Base-by-base conservation (phyloP, 1,139 yeast genomes). In the Suhomyces choctaworum region DNA sequence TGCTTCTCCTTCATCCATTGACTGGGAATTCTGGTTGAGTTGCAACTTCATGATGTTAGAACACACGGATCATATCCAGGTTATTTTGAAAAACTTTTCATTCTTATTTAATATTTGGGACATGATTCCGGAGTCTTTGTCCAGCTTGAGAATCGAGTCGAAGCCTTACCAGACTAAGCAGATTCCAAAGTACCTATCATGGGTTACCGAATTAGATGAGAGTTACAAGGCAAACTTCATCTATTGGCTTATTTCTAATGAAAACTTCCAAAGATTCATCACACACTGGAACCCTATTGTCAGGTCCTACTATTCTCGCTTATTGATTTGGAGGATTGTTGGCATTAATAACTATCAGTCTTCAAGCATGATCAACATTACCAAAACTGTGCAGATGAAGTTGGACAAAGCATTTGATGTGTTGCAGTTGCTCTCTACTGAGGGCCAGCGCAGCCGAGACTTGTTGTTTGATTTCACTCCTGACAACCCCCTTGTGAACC, bases 281-380 rank as follows among this genome's bases (percentile, higher is more conserved):
- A 73, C 81, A 29, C 95, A 87, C 58, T 87, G 95, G 88, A 77
- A 80, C 47, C 90, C 95, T 2, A 58, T 85, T 20, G 80, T 85
- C 12, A 67, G 95, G 28, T 73, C 83, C 2, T 83, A 80, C 50
- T 87, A 81, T 54, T 66, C 78, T 32, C 67, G 89, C 34, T 64
- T 87, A 20, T 45, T 87, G 12, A 69, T 85, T 34, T 87, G 94
- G 86, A 71, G 88, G 46, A 49, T 78, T 2, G 62, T 82, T 17
- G 82, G 82, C 2, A 58, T 72, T 17, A 70, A 70, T 46, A 67
- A 67, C 44, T 62, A 54, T 44, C 70, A 66, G 42, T 59, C 64
- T 14, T 62, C 72, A 0, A 50, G 50, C 13, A 54, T 64, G 35
- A 60, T 68, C 10, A 57, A 57, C 29, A 51, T 60, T 5, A 62